Base-by-base conservation (phyloP, 2,329 filamentous ascomycete genomes). In the Shiraia sp. region DNA sequence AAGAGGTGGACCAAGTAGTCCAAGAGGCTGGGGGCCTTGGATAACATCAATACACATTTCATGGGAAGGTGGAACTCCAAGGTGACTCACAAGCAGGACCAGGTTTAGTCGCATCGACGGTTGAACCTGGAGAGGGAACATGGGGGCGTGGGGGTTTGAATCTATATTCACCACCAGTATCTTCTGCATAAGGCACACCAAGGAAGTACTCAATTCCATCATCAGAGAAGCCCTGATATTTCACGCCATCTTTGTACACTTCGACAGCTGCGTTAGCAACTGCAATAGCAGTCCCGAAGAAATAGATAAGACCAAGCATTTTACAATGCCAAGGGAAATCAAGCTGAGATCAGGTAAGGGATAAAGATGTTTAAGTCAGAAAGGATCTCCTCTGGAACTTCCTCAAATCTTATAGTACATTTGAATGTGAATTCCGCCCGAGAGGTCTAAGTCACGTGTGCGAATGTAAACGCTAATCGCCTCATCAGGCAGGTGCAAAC, bases 131-230 rank as follows among this genome's bases (percentile, higher is more conserved):
- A 3, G 47, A 22, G 1, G 69, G 66, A 0, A 57, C 47, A 39
- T 66, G 67, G 1, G 66, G 61, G 26, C 57, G 49, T 2, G 76
- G 75, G 6, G 75, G 73, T 40, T 72, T 74, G 58, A 78, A 79
- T 33, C 76, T 67, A 34, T 74, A 70, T 17, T 53, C 49, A 8
- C 73, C 74, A 44, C 71, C 51, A 0, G 76, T 78, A 45, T 77
- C 74, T 36, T 75, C 53, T 4, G 71, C 76, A 33, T 75, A 79
- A 1, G 67, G 71, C 15, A 78, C 74, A n/a, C 69, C 70, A 3
- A 76, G 65, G 46, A 77, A 79, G 7, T 71, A 61, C 38, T 79
- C 75, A 26, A 78, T 64, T 15, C 66, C 71, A 44, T 74, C 75
- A 45, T 71, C 68, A 8, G 62, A 40, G 14, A 75, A 49, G 8